Percentiles rank a stretch among this genome's conserved stretches.
Conservation (phyloP, 106 monocot species). For the Dendrobium catenatum region DNA sequence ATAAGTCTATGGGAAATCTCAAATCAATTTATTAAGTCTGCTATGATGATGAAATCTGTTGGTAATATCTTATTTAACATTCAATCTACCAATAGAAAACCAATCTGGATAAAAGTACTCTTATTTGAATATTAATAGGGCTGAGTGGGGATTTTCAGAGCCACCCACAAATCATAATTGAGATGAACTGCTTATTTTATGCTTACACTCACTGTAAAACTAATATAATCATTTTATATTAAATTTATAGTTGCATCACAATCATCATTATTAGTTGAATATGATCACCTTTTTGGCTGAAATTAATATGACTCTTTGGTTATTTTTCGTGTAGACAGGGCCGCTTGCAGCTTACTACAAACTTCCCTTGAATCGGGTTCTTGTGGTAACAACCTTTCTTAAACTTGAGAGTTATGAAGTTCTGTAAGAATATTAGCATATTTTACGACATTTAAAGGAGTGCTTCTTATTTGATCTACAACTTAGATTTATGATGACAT, state of each 20-base stretch:
- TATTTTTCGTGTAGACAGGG: constrained; percentile 48
- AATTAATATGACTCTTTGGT: background rate
- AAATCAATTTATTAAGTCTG: background rate
- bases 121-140: background rate
- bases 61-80: background rate
- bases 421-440: background rate
- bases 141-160: background rate
- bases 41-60: background rate
- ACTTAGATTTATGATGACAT: constrained; percentile 88
- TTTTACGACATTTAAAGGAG: background rate
- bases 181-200: background rate
- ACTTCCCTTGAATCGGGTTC: constrained; percentile 69
- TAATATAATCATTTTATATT: background rate
- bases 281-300: background rate
- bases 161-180: background rate
- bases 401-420: background rate
- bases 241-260: background rate
- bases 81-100: background rate
- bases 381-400: constrained; percentile 53
- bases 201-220: background rate
- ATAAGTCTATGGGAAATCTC: background rate
- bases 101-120: background rate
- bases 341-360: constrained; percentile 98
- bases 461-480: background rate
- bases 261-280: background rate